A percentile compares a stretch with the other conserved stretches of the same genome.
Conservation (phyloP, 2,329 filamentous ascomycete species). For the Alternaria incomplexa region DNA sequence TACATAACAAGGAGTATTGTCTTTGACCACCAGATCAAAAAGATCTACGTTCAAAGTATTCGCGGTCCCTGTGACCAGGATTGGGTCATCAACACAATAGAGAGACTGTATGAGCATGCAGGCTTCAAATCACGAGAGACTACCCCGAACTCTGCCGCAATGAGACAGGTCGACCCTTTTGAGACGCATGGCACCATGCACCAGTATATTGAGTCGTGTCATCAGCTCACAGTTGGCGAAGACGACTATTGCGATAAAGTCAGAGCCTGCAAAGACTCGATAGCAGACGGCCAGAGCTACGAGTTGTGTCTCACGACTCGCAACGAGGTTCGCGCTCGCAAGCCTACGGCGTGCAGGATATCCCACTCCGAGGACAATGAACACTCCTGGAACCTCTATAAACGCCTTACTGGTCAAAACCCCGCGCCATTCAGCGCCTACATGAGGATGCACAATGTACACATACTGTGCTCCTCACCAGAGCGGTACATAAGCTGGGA, state of each 20-base stretch:
- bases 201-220: slow-evolving; percentile 35
- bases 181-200: slow-evolving; percentile 34
- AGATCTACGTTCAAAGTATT: slow-evolving; percentile 73
- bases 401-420: slow-evolving; percentile 71
- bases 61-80: slow-evolving; percentile 48
- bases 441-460: slow-evolving; percentile 66
- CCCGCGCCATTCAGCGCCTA: slow-evolving; percentile 87
- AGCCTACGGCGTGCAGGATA: slow-evolving; percentile 28
- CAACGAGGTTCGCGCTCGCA: slow-evolving; percentile 62
- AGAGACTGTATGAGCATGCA: slow-evolving; percentile 38
- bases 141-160: slow-evolving; percentile 35
- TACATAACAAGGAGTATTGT: slow-evolving; percentile 81
- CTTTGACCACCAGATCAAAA: slow-evolving; percentile 70
- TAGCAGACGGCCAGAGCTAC: slow-evolving; percentile 81
- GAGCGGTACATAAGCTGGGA: slow-evolving; percentile 84
- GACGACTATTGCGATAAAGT: slow-evolving; percentile 69
- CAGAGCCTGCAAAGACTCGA: slow-evolving; percentile 70
- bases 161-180: slow-evolving; percentile 38
- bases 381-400: slow-evolving; percentile 72
- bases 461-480: slow-evolving; percentile 82
- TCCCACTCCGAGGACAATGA: slow-evolving; percentile 42
- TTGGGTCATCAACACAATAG: slow-evolving; percentile 55
- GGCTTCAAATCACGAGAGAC: slow-evolving; percentile 37
- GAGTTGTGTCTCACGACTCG: slow-evolving; percentile 84
- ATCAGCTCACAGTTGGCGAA: slow-evolving; percentile 14